Evolutionary conservation across 331 rosid genomes (phyloP), one percentile per base, ranked within the genome.

Genomic region (Quercus lobata): DNA sequence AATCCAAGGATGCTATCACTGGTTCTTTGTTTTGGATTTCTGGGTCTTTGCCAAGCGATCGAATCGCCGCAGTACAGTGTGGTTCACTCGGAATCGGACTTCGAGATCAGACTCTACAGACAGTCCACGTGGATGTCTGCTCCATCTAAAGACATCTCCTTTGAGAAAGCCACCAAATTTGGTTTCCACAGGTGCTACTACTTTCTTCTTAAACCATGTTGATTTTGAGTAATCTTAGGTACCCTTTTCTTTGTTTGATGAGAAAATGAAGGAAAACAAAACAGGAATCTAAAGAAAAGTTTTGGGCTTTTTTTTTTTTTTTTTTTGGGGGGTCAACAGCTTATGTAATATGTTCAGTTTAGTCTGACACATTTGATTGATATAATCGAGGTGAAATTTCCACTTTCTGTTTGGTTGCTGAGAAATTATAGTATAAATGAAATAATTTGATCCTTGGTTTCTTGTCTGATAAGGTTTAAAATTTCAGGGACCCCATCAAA

Each of bases 121-220:
- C 49, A 6, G n/a, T 80, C 88, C 70, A 54, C 84, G 0, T 89
- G 97, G 97, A 87, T 92, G 83, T 84, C 97, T 27, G 95, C 97
- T 76, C 83, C 82, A 2, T 80, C 85, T 35, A 69, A 41, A 12
- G 82, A 82, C 80, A 74, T 83, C 76, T 94, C 95, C 85, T 94
- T 94, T 74, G 34, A 76, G 25, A 91, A 87, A 80, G 97, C 97
- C 81, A 87, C 95, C 53, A 81, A 79, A 84, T 81, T 79, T 55
- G 98, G 94, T 80, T 94, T 91, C 87, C 98, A 94, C 84, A 84
- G 93, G 97, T 89, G 56, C 35, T 5, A 0, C 46, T 41, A 41
- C 46, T 41, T 41, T 41, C 2, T 16, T 66, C 60, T 21, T 19
- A 6, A 61, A 32, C 25, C 14, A 12, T 49, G 8, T 65, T 34